These are phyloP conservation scores for Penicillium sp. DNA, from an alignment of 2,329 filamentous ascomycete species.

Conservation along the genomic window DNA sequence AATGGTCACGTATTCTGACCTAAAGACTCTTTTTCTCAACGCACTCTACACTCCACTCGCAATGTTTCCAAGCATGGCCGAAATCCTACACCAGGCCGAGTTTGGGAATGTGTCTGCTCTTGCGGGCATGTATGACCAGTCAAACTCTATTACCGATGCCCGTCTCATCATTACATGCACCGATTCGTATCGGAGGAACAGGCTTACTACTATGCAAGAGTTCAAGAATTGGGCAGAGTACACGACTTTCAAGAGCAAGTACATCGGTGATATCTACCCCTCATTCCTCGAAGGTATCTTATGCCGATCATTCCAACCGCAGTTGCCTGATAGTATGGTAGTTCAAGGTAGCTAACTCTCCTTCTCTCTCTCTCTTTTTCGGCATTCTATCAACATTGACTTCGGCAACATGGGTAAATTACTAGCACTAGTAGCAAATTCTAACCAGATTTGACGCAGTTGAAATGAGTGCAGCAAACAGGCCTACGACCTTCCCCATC, in stretches of 20 bases:
- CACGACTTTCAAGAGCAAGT: not conserved
- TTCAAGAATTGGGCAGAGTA: not conserved
- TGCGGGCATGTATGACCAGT: conserved; percentile 15
- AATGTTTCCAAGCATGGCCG: conserved; percentile 50
- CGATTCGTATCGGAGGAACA: not conserved
- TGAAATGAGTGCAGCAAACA: not conserved
- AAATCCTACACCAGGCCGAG: conserved; percentile 40
- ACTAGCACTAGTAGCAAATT: not conserved
- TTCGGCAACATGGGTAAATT: not conserved
- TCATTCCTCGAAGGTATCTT: not conserved
- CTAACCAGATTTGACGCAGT: not conserved
- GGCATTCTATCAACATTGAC: not conserved
- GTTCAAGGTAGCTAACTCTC: not conserved
- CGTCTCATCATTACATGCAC: not conserved
- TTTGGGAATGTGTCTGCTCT: conserved; percentile 19
- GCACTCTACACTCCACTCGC: conserved; percentile 27
- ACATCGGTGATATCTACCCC: not conserved
- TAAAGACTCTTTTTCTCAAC: not conserved
- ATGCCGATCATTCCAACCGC: not conserved
- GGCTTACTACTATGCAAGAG: not conserved
- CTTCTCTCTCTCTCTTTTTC: not conserved
- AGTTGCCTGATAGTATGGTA: not conserved
- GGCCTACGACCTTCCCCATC: not conserved
- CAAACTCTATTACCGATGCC: conserved; percentile 20
- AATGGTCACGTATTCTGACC: not conserved